phyloP scores from a whole-genome alignment of 148 eudicot species.

The Nepenthes gracilis region DNA sequence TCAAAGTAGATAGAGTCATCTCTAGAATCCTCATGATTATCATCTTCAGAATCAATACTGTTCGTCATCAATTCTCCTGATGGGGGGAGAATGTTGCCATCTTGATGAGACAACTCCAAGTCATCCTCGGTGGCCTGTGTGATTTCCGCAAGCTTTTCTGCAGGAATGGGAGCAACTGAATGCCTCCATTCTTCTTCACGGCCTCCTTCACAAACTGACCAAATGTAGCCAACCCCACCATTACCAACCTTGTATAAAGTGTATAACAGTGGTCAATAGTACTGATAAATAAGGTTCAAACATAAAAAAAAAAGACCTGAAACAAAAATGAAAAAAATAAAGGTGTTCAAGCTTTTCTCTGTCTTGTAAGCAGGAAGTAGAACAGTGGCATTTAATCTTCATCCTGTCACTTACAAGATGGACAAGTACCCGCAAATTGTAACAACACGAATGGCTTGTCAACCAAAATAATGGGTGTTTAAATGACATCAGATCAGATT shows the following conservation, averaged over 20 bases:
- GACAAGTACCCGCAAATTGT: too few relatives aligned
- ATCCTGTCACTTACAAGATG: too few relatives aligned
- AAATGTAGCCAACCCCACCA: conserved; percentile 82
- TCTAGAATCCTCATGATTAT: conserved; percentile 34
- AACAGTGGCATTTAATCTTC: too few relatives aligned
- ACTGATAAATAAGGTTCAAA: background rate
- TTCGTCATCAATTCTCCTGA: conserved; percentile 56
- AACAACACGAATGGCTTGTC: too few relatives aligned
- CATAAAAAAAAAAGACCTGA: background rate
- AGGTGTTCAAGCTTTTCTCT: too few relatives aligned
- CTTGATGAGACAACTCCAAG: conserved; percentile 30
- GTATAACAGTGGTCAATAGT: background rate
- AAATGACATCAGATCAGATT: too few relatives aligned
- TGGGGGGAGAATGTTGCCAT: conserved; percentile 40
- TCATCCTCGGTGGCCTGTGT: conserved; percentile 36
- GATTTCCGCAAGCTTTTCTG: conserved; percentile 59
- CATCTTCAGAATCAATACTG: conserved; percentile 42
- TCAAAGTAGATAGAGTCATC: conserved; percentile 62
- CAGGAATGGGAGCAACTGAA: conserved; percentile 88
- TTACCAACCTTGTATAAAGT: conserved; percentile 49
- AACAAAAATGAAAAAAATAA: too few relatives aligned
- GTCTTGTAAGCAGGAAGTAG: too few relatives aligned
- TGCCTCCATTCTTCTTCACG: conserved; percentile 82
- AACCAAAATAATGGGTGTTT: too few relatives aligned
- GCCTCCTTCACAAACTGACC: conserved; percentile 68